Base-by-base conservation (phyloP, 192 early-diverging fungal genomes). In the Phycomyces blakesleeanus region DNA sequence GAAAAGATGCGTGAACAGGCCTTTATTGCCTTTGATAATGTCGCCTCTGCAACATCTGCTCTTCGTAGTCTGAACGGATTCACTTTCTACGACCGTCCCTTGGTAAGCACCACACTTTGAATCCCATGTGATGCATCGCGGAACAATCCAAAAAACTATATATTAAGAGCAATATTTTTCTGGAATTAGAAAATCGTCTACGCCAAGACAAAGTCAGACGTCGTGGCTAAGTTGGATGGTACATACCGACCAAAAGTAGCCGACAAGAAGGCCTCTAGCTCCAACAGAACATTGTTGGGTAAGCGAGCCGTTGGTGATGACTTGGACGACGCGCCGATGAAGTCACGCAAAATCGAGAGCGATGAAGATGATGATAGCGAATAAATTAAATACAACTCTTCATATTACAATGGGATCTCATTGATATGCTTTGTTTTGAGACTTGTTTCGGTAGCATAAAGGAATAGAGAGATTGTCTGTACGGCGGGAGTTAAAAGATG, bases 1-100 rank as follows among this genome's bases (percentile, higher is more conserved):
- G 63, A 72, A 26, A 89, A 86, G 51, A 88, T 92, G 83, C 90
- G 95, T 27, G 95, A 94, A 16, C 97, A 99, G 76, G 97, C 97
- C 0, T 96, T 93, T 72, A 73, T 99, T 21, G 95, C 88, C 15
- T 97, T 95, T 64, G 74, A 78, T 29, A 89, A 96, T 61, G 86
- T 95, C n/a, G 71, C 91, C 6, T 74, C 82, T 16, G 91, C 97
- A 3, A 95, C 94, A 34, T 77, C 88, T 0, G 95, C 97, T 5
- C 67, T 96, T 57, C 80, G 95, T 60, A 83, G 89, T 25, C 75
- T 98, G 40, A 91, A 96, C 74, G 95, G 93, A 21, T 93, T 94
- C 59, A 79, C 74, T 5, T 87, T 99, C 71, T 96, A 90, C 66
- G 87, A 85, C n/a, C 79, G 79, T 57, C 76, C 87, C 8, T 81